Evolutionary conservation across 805 yeast genomes (phyloP), one percentile per base, ranked within the genome.

Genomic region (Lachancea dasiensis): DNA sequence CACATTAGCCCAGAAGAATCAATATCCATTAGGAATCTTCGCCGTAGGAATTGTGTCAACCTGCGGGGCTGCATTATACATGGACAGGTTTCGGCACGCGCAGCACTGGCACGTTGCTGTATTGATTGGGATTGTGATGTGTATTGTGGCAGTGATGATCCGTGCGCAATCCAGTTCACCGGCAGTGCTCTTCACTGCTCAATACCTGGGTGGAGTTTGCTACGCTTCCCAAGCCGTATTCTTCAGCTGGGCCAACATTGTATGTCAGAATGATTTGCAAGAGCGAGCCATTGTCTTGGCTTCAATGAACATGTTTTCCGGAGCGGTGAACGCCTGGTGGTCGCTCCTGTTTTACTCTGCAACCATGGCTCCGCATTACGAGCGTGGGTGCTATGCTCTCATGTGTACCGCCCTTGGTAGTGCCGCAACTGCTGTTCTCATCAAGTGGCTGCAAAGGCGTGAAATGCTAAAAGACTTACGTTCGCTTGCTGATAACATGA

Each of bases 311-410:
- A 72, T 73, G 76, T 72, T 73, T 54, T 67, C 73, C 27, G 67
- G 69, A 43, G 74, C 77, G 5, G 72, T 73, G 9, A 74, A 72
- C 49, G 76, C 77, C 3, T 74, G 79, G 79, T 73, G 78, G 76
- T 62, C 72, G 5, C 38, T 75, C 17, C 27, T 74, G 5, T 71
- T 75, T 47, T 75, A 64, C 46, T 58, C 63, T 24, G 78, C 77
- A 2, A 60, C 65, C 6, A 63, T 67, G 20, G 78, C 64, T 4
- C 79, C 79, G 2, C 59, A 63, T 33, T 73, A 68, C 44, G 59
- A 53, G 37, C 67, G 64, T 31, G 79, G 79, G 14, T 66, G 73
- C 37, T 70, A 64, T 41, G 77, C 79, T 1, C 70, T 75, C 74
- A 45, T 74, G 36, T 71, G 68, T 6, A 73, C 79, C 1, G 58